phyloP scores from a whole-genome alignment of 345 rosid species.

The Populus alba region DNA sequence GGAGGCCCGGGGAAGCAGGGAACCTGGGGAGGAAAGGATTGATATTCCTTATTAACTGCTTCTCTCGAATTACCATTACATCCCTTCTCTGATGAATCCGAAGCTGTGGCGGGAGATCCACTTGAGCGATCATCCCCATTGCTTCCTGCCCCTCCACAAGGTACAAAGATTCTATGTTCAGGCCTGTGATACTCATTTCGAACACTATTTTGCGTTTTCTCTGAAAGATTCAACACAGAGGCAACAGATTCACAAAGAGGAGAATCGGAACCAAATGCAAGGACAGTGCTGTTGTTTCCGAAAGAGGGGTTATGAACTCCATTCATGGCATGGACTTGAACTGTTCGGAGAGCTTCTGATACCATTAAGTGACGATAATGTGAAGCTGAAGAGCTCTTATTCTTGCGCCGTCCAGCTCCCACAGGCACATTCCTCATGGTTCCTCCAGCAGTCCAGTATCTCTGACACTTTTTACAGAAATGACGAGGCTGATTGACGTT shows the following conservation, averaged over 20 bases:
- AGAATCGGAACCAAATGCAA: slow-evolving; percentile 21
- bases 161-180: slow-evolving; percentile 15
- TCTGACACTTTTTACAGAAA: slow-evolving; percentile 34
- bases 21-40: slow-evolving; percentile 12
- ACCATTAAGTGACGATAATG: slow-evolving; percentile 23
- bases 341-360: slow-evolving; percentile 38
- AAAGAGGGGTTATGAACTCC: slow-evolving; percentile 7
- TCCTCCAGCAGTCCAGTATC: slow-evolving; percentile 38
- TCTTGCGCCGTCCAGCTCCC: slow-evolving; percentile 34
- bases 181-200: slow-evolving; percentile 26
- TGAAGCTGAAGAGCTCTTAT: slow-evolving; percentile 23
- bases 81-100: slow-evolving; percentile 22
- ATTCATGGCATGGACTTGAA: slow-evolving; percentile 17
- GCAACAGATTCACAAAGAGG: slow-evolving; percentile 16
- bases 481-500: slow-evolving; percentile 35
- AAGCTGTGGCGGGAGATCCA: slow-evolving; percentile 5
- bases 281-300: slow-evolving; percentile 11
- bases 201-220: slow-evolving; percentile 17
- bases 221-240: slow-evolving; percentile 16
- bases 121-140: slow-evolving; percentile 20
- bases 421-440: slow-evolving; percentile 36
- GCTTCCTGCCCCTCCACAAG: slow-evolving; percentile 17
- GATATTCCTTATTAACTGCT: slow-evolving; percentile 4
- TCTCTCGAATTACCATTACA: slow-evolving; percentile 13
- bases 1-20: slow-evolving; percentile 14